These are phyloP conservation scores for Plasmopara halstedii DNA, from an alignment of 352 stramenopile genomes.

Conservation along the genomic window DNA sequence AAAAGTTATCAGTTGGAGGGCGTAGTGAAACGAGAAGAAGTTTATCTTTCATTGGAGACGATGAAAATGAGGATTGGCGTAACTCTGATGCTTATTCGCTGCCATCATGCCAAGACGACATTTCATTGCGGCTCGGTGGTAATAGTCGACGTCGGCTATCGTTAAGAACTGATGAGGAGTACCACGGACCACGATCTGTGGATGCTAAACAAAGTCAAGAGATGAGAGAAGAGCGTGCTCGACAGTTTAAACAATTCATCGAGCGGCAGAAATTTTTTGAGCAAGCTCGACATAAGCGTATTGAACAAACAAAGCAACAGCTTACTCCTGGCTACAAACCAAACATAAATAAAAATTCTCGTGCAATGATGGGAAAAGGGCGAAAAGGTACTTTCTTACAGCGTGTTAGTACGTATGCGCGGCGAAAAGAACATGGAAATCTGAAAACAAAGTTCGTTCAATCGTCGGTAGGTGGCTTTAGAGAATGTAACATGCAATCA, in stretches of 20 bases:
- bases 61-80: conserved; percentile 25
- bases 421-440: conserved; percentile 71
- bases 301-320: conserved; percentile 58
- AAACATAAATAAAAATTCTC: conserved; percentile 76
- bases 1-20: conserved; percentile 12
- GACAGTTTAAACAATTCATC: conserved; percentile 61
- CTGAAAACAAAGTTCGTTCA: conserved; percentile 70
- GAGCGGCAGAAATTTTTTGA: conserved; percentile 72
- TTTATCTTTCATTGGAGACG: conserved; percentile 24
- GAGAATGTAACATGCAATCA: neutral
- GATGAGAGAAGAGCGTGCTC: conserved; percentile 39
- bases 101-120: conserved; percentile 41
- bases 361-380: conserved; percentile 72
- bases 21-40: conserved; percentile 20
- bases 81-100: conserved; percentile 15
- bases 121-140: conserved; percentile 28
- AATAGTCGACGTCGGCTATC: conserved; percentile 9
- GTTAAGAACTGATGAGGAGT: neutral
- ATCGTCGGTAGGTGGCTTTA: conserved; percentile 29
- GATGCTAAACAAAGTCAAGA: conserved; percentile 33
- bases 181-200: conserved; percentile 50
- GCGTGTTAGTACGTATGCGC: conserved; percentile 63
- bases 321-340: conserved; percentile 50
- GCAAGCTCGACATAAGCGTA: conserved; percentile 50
- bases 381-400: conserved; percentile 78